Percentiles rank a stretch among this genome's conserved stretches.
These are phyloP conservation scores for Punica granatum DNA, from an alignment of 345 rosid genomes.

Conservation along the genomic window DNA sequence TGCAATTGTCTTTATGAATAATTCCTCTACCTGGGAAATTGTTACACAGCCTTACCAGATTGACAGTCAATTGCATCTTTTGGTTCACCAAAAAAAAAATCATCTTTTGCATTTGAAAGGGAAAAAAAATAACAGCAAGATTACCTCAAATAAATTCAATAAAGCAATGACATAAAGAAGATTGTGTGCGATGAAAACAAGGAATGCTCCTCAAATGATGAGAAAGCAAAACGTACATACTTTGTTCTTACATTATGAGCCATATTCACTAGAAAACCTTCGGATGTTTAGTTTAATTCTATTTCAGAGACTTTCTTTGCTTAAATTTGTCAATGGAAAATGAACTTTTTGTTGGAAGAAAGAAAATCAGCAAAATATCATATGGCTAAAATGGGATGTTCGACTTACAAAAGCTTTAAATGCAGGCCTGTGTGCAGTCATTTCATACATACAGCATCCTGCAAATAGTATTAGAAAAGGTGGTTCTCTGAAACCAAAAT, in stretches of 20 bases:
- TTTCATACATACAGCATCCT: slow-evolving; percentile 98
- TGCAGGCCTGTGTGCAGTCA: slow-evolving; percentile 84
- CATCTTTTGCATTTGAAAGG: too few relatives aligned
- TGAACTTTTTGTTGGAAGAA: not conserved
- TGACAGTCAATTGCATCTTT: too few relatives aligned
- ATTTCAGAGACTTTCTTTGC: not conserved
- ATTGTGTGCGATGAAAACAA: too few relatives aligned
- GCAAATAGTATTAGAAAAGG: slow-evolving; percentile 14
- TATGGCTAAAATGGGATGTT: too few relatives aligned
- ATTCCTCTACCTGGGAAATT: too few relatives aligned
- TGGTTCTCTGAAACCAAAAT: slow-evolving; percentile 6
- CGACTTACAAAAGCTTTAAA: slow-evolving; percentile 91
- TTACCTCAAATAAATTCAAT: too few relatives aligned
- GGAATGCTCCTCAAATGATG: too few relatives aligned
- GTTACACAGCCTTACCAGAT: too few relatives aligned
- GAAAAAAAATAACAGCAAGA: too few relatives aligned
- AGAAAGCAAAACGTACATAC: not conserved
- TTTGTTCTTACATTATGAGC: not conserved
- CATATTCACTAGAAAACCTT: not conserved
- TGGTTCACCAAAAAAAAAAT: too few relatives aligned
- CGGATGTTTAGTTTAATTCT: not conserved
- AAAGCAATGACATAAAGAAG: too few relatives aligned
- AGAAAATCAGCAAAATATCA: not conserved
- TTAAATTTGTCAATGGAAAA: not conserved
- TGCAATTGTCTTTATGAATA: too few relatives aligned